Percentiles rank a stretch among this genome's conserved stretches.
These are phyloP conservation scores for Monascus ruber DNA, from an alignment of 2,329 filamentous ascomycete species.

Conservation along the genomic window DNA sequence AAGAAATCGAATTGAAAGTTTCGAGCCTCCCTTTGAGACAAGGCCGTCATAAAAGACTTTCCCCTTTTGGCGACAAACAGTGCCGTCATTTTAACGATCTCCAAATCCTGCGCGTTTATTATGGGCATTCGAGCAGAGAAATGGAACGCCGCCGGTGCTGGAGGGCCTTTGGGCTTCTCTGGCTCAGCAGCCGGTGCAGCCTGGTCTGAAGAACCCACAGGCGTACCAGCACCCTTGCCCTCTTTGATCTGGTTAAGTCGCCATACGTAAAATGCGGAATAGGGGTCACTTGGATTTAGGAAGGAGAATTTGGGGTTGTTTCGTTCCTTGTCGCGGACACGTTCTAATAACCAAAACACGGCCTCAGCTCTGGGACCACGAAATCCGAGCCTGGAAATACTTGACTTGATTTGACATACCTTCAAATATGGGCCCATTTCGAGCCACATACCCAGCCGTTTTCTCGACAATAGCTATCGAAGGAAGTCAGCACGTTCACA, in stretches of 20 bases:
- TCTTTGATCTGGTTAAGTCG: conserved; percentile 73
- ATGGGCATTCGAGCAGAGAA: conserved; percentile 97
- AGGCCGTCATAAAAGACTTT: conserved; percentile 75
- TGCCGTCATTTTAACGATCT: conserved; percentile 63
- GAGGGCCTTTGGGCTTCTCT: conserved; percentile 68
- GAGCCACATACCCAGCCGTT: conserved; percentile 80
- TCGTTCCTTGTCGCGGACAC: conserved; percentile 73
- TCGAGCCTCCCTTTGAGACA: conserved; percentile 77
- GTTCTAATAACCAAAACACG: conserved; percentile 37
- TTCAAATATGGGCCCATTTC: conserved; percentile 57
- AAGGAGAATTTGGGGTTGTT: conserved; percentile 88
- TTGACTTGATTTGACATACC: conserved; percentile 21
- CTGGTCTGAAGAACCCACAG: conserved; percentile 62
- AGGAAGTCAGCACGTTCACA: conserved; percentile 12
- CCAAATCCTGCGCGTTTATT: conserved; percentile 87
- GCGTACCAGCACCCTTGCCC: conserved; percentile 67
- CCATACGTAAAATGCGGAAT: conserved; percentile 84
- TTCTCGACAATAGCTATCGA: conserved; percentile 65
- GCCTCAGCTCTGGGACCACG: background rate
- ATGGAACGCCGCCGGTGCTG: conserved; percentile 73
- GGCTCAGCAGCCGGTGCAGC: conserved; percentile 40
- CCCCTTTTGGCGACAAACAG: conserved; percentile 90
- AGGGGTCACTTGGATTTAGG: conserved; percentile 66
- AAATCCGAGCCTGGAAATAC: background rate
- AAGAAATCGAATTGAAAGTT: conserved; percentile 97